A percentile compares a stretch with the other conserved stretches of the same genome.
These are phyloP conservation scores for Trypanosoma rangeli DNA, from an alignment of 208 protist genomes.

Conservation along the genomic window DNA sequence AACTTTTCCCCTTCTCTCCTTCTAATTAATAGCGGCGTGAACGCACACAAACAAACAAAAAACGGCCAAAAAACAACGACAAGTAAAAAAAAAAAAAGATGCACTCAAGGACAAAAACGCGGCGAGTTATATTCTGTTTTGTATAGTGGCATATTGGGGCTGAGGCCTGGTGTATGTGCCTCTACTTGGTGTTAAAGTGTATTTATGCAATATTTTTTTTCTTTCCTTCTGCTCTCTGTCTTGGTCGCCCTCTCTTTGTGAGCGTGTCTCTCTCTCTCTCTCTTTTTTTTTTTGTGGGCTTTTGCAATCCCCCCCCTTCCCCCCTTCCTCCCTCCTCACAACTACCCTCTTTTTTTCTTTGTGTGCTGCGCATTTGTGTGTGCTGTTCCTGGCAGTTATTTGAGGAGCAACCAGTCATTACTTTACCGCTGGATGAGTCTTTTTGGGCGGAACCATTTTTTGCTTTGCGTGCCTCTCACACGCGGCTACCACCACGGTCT, in stretches of 20 bases:
- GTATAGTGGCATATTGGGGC: neutral
- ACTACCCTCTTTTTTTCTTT: neutral
- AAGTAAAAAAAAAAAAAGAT: neutral
- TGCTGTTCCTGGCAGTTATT: neutral
- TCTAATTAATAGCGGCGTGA: neutral
- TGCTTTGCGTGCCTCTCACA: neutral
- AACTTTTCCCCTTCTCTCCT: neutral
- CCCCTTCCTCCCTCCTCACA: neutral
- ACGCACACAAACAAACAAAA: neutral
- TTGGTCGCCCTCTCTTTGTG: neutral
- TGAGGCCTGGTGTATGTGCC: neutral
- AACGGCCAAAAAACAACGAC: neutral
- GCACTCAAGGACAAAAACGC: neutral
- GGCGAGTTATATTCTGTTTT: neutral
- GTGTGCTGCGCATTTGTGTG: neutral
- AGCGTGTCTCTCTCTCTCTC: neutral
- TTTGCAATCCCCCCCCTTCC: neutral
- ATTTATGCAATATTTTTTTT: constrained; percentile 5
- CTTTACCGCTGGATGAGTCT: neutral
- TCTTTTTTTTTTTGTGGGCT: neutral
- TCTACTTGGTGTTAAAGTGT: neutral
- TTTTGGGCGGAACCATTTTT: neutral
- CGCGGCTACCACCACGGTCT: neutral
- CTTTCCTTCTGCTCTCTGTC: neutral
- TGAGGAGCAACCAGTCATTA: neutral